Evolutionary conservation across 371 early-diverging fungal species (phyloP).

Genomic region (Caulochytrium protostelioides): DNA sequence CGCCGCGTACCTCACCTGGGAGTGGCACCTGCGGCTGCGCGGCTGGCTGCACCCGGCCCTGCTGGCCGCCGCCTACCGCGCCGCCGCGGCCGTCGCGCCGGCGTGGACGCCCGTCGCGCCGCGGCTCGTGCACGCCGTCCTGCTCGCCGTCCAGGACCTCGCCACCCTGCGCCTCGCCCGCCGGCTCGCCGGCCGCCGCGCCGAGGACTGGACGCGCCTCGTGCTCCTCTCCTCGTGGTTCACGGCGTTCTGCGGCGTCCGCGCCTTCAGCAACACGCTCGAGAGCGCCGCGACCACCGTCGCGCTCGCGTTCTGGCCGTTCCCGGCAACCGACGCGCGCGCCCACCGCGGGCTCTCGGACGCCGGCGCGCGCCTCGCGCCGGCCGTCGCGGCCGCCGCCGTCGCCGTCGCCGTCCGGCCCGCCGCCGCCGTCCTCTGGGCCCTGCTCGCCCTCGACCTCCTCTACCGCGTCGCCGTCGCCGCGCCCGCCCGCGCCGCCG

Average conservation of each 20-base stretch:
- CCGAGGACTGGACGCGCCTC: slow-evolving; percentile 47
- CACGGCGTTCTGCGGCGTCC: slow-evolving; percentile 46
- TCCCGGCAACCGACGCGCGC: slow-evolving; percentile 5
- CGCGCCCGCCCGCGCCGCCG: not conserved
- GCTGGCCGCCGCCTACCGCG: not conserved
- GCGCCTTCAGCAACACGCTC: slow-evolving; percentile 48
- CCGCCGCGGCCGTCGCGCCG: too few relatives aligned
- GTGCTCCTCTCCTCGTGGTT: slow-evolving; percentile 56
- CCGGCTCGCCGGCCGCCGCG: slow-evolving; percentile 21
- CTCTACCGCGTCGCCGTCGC: not conserved
- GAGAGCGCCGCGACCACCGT: slow-evolving; percentile 41
- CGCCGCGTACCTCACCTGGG: slow-evolving; percentile 8
- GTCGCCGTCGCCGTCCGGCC: slow-evolving; percentile 61
- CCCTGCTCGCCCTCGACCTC: slow-evolving; percentile 30
- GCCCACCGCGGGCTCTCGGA: not conserved
- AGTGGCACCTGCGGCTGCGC: not conserved
- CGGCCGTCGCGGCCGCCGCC: slow-evolving; percentile 41
- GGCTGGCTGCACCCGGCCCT: not conserved
- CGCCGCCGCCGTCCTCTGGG: slow-evolving; percentile 63
- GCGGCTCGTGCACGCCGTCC: slow-evolving; percentile 40
- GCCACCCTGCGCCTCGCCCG: slow-evolving; percentile 45
- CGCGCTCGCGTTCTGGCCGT: slow-evolving; percentile 55
- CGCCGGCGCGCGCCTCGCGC: slow-evolving; percentile 12
- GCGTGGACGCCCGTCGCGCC: slow-evolving; percentile 23
- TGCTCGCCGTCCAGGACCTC: slow-evolving; percentile 50